Conservation (phyloP, 768 basidiomycete genomes). For the Boletales sp. region DNA sequence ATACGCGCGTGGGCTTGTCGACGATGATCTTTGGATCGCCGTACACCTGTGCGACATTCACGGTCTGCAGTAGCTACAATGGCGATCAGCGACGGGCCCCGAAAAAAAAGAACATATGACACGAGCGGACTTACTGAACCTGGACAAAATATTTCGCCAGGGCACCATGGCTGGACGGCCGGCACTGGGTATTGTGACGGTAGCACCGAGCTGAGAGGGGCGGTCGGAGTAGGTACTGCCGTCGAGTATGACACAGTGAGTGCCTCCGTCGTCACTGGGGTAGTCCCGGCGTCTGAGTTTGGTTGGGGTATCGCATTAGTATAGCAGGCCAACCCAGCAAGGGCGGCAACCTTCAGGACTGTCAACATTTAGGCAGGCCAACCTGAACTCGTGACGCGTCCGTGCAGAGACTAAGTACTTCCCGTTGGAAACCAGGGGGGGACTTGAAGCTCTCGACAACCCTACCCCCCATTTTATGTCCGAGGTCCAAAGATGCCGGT, state of each 20-base stretch:
- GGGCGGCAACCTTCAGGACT: constrained; percentile 3
- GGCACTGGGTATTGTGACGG: constrained; percentile 66
- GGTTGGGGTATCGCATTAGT: constrained; percentile 16
- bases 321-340: constrained; percentile 13
- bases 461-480: too few species aligned
- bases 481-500: too few species aligned
- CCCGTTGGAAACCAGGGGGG: too few species aligned
- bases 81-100: too few species aligned
- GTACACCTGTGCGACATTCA: constrained; percentile 74
- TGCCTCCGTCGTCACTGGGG: constrained; percentile 14
- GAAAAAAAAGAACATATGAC: too few species aligned
- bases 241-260: constrained; percentile 51
- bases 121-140: constrained; percentile 50
- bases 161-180: constrained; percentile 74
- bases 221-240: constrained; percentile 61
- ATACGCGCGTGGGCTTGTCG: constrained; percentile 79
- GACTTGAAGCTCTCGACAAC: too few species aligned
- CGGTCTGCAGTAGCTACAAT: constrained; percentile 72
- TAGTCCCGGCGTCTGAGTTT: background rate
- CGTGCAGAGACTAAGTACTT: too few species aligned
- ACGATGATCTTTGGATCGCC: constrained; percentile 86
- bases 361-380: constrained; percentile 31
- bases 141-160: constrained; percentile 74
- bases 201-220: constrained; percentile 42
- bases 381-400: too few species aligned